A percentile compares a stretch with the other conserved stretches of the same genome.
phyloP scores from a whole-genome alignment of 345 rosid genomes.

The Leavenworthia alabamica region DNA sequence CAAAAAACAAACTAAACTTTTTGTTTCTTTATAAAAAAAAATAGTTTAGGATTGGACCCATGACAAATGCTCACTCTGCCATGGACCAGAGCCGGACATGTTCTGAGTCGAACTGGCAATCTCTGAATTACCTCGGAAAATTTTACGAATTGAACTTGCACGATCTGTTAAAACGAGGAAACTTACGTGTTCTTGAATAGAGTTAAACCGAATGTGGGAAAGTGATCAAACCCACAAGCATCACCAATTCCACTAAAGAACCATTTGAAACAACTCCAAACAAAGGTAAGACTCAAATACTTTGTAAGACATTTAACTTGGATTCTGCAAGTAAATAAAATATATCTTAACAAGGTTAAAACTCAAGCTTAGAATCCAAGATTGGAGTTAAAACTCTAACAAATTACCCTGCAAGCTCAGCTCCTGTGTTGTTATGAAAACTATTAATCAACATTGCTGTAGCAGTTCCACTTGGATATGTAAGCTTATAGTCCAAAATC shows the following conservation, averaged over 20 bases:
- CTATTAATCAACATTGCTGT: constrained; percentile 26
- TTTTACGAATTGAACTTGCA: too few relatives aligned
- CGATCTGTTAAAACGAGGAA: too few relatives aligned
- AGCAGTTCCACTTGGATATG: constrained; percentile 32
- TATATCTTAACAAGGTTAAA: not conserved
- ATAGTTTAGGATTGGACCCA: too few relatives aligned
- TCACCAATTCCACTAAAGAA: constrained; percentile 82
- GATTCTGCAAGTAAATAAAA: constrained; percentile 40
- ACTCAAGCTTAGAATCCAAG: too few relatives aligned
- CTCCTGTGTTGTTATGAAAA: constrained; percentile 20
- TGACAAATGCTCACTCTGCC: too few relatives aligned
- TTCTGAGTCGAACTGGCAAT: too few relatives aligned
- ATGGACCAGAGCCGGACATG: too few relatives aligned
- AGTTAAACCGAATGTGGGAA: constrained; percentile 64
- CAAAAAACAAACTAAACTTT: too few relatives aligned
- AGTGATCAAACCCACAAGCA: constrained; percentile 79
- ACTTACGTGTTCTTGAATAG: constrained; percentile 69
- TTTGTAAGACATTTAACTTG: constrained; percentile 77
- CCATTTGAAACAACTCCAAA: constrained; percentile 96
- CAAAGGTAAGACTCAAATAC: constrained; percentile 62
- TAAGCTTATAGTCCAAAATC: constrained; percentile 27
- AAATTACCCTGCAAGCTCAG: constrained; percentile 27
- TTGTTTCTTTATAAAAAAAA: too few relatives aligned
- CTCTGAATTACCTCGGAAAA: too few relatives aligned
- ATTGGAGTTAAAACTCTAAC: not conserved